Conservation (phyloP, 441 rosid genomes). For the Gossypium schwendimanii region DNA sequence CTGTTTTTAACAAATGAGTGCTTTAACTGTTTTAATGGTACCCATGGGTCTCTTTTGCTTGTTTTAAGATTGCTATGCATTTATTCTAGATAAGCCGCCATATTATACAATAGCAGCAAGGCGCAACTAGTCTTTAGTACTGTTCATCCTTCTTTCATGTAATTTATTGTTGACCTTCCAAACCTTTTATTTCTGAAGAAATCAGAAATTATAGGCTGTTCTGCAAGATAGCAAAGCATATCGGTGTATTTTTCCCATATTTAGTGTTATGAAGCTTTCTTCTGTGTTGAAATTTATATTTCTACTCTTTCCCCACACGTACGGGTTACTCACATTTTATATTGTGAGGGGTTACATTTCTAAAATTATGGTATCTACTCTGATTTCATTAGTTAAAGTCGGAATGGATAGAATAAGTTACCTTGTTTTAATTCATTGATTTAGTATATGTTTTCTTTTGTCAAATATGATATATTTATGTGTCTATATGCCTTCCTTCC, state of each 20-base stretch:
- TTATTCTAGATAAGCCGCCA: background rate
- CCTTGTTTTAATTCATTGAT: background rate
- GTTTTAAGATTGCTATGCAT: background rate
- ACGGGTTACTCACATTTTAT: background rate
- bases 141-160: background rate
- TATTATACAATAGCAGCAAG: background rate
- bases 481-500: too few relatives aligned
- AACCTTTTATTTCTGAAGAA: background rate
- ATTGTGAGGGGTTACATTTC: background rate
- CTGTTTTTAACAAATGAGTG: background rate
- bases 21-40: constrained; percentile 1
- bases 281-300: background rate
- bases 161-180: background rate
- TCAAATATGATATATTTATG: background rate
- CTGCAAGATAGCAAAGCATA: background rate
- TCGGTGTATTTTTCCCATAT: background rate
- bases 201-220: background rate
- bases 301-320: background rate
- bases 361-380: background rate
- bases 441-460: background rate
- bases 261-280: background rate
- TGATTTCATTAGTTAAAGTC: background rate
- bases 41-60: background rate
- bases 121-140: background rate
- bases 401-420: background rate